phyloP scores from a whole-genome alignment of 2,329 filamentous ascomycete species.

The Alternaria incomplexa region DNA sequence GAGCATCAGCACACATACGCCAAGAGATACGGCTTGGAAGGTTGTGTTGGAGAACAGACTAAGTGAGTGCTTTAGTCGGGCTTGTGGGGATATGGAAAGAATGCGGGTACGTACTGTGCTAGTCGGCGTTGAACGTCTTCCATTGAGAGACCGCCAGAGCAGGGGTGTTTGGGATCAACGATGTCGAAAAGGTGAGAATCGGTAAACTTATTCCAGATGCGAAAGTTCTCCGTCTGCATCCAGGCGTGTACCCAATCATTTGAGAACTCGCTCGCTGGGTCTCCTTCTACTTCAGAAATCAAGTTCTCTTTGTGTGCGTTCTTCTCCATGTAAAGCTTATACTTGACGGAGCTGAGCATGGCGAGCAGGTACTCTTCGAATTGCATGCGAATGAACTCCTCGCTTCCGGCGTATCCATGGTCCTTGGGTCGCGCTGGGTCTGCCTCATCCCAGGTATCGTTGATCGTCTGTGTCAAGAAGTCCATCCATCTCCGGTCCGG shows the following conservation, averaged over 20 bases:
- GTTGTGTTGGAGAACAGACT: conserved; percentile 39
- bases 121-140: conserved; percentile 93
- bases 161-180: conserved; percentile 90
- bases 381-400: conserved; percentile 95
- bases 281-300: conserved; percentile 72
- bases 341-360: conserved; percentile 86
- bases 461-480: conserved; percentile 88
- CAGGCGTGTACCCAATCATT: conserved; percentile 86
- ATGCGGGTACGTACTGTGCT: conserved; percentile 61
- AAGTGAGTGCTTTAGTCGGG: conserved; percentile 33
- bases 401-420: conserved; percentile 91
- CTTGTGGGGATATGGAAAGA: conserved; percentile 14
- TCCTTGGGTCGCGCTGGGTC: conserved; percentile 92
- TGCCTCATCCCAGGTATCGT: conserved; percentile 93
- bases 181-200: conserved; percentile 94
- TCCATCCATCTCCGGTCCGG: conserved; percentile 97
- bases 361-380: conserved; percentile 97
- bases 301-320: conserved; percentile 63
- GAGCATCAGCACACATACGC: conserved; percentile 45
- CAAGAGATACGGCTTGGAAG: conserved; percentile 36
- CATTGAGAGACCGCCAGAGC: conserved; percentile 87
- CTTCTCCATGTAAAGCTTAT: conserved; percentile 63
- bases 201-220: conserved; percentile 75
- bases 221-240: conserved; percentile 87
- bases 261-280: conserved; percentile 84